Evolutionary conservation across 345 rosid genomes (phyloP), one percentile per base, ranked within the genome.

Genomic region (Eucalyptus cloeziana): DNA sequence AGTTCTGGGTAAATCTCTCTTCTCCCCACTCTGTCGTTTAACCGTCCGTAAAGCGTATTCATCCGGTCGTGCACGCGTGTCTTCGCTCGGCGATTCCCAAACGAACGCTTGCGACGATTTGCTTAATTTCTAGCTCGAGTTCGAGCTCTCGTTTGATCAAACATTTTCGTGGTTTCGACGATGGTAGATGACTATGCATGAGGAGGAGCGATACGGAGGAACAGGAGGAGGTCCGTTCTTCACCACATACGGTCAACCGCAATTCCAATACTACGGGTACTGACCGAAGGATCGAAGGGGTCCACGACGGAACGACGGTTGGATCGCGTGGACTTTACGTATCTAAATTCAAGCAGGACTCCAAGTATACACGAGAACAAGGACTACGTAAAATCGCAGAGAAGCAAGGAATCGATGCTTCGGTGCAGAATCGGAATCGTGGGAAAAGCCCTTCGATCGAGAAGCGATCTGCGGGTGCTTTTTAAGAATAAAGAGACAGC

Each of bases 1-100:
- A 93, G 22, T 89, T 91, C 88, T 96, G 97, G 99, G 99, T 98
- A 95, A 86, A 76, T 11, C 6, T 10, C 85, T 37, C 27, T 25
- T 37, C 30, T 40, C 47, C 47, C 83, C 47, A 2, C 3, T 40
- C 45, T 12, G 83, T 40, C 83, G 83, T 76, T 21, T 76, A 21
- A 10, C 47, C 1, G 83, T 37, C 43, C 47, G 83, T 5, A 21
- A 76, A 76, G 83, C 83, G 47, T 21, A 22, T 76, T 21, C 47
- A 76, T 40, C 7, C 83, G 27, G 83, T 3, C 47, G 76, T 64
- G 8, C 17, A 22, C 37, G 14, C 8, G 76, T 7, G 76, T n/a
- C 76, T 30, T 14, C 17, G 76, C 15, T n/a, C 2, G 76, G 76
- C 17, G 76, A 25, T 60, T 60, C 67, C n/a, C 67, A 27, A 27